Evolutionary conservation across 768 basidiomycete genomes (phyloP), one percentile per base, ranked within the genome.

Genomic region (Lentinula boryana): DNA sequence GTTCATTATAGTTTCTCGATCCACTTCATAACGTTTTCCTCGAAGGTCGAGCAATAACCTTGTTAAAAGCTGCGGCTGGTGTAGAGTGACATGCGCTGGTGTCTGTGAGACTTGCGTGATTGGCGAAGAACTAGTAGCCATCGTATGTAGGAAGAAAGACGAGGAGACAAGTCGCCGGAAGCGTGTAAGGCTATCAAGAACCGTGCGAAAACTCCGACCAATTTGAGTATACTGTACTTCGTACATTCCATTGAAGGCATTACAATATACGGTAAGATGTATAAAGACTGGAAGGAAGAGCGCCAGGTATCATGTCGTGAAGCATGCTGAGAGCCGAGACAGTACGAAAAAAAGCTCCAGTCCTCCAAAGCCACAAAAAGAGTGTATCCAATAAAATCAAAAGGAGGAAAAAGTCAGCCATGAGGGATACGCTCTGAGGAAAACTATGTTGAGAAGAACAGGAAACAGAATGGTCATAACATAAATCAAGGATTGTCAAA

Each of bases 1-100:
- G 71, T 95, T 93, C 95, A 98, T 97, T 70, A 99, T 89, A 5
- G 91, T 95, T 76, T 98, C 96, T 66, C 96, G 84, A 76, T 98
- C 97, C 48, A 99, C 93, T 62, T 91, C 87, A 76, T 98, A 95
- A 63, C 94, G 87, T 66, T 75, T 81, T 60, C 95, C 95, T 64
- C 97, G 87, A 40, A 99, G 83, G 76, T 98, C 97, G 66, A 99
- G 86, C 58, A 90, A 84, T 67, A 99, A 81, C 67, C 93, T 83
- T 27, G 93, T 89, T 64, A 98, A 83, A 43, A 96, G 82, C 76
- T 93, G 91, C 5, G 91, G 92, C 74, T 94, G 90, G 12, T 60
- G 58, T 36, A 93, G 76, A 66, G 85, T 86, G 12, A 85, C 80
- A 66, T 88, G 86, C 5, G 85, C 74, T 41, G 88, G 85, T 1